Evolutionary conservation across 805 yeast species (phyloP).

Genomic region (Nakazawaea peltata): DNA sequence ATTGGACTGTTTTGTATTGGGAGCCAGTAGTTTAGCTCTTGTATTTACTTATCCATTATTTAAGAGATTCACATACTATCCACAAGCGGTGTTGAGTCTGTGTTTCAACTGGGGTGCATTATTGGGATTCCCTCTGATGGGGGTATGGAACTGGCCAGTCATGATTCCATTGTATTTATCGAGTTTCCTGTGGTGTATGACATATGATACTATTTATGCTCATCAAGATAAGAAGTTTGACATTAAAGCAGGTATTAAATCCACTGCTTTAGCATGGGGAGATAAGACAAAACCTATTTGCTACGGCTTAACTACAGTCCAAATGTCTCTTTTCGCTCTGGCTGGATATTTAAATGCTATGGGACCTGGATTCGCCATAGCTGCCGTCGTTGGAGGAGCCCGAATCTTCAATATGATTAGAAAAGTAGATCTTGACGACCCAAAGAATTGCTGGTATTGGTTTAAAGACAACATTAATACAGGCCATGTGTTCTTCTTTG

Average conservation of each 20-base stretch:
- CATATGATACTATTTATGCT: slow-evolving; percentile 93
- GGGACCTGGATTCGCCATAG: slow-evolving; percentile 79
- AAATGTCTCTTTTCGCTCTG: slow-evolving; percentile 49
- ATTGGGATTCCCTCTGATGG: slow-evolving; percentile 94
- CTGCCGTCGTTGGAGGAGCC: slow-evolving; percentile 59
- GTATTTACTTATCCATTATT: slow-evolving; percentile 88
- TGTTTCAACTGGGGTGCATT: slow-evolving; percentile 95
- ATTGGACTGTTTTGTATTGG: slow-evolving; percentile 70
- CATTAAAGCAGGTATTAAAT: slow-evolving; percentile 82
- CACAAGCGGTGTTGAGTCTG: slow-evolving; percentile 73
- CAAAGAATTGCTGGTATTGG: slow-evolving; percentile 74
- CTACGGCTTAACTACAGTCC: slow-evolving; percentile 56
- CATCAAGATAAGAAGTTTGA: slow-evolving; percentile 95
- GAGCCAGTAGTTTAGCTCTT: slow-evolving; percentile 70
- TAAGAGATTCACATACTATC: slow-evolving; percentile 92
- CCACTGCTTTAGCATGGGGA: slow-evolving; percentile 96
- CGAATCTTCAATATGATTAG: slow-evolving; percentile 63
- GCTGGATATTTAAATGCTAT: slow-evolving; percentile 73
- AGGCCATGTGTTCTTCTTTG: slow-evolving; percentile 60
- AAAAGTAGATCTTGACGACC: slow-evolving; percentile 71
- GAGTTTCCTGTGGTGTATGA: slow-evolving; percentile 88
- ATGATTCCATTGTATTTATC: slow-evolving; percentile 74
- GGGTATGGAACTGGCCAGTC: slow-evolving; percentile 66
- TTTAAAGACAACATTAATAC: slow-evolving; percentile 74
- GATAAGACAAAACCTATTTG: slow-evolving; percentile 63